Base-by-base conservation (phyloP, 2,329 filamentous ascomycete genomes). In the Ilyonectria sp. region DNA sequence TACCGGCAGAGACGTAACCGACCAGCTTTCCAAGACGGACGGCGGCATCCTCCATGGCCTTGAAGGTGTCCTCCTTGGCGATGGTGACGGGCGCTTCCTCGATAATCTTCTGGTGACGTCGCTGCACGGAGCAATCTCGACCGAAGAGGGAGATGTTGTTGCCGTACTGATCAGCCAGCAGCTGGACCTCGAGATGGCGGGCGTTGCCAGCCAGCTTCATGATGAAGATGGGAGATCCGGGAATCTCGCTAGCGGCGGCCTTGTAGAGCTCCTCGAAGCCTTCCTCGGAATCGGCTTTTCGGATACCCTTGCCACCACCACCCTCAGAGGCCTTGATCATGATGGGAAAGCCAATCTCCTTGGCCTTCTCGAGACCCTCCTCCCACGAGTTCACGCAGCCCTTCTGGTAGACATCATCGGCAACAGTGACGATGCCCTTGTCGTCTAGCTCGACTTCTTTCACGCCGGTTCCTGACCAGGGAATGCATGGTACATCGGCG, bases 271-370 rank as follows among this genome's bases (percentile, higher is more conserved):
- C 86, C 79, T 92, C 88, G 77, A 99, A 99, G 70, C 93, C 91
- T 47, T 95, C 92, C 80, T 97, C 95, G 69, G 87, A 87, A 69
- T 94, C 87, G 74, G 96, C 96, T 85, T 98, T 98, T 80, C 97
- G 94, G 80, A 99, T 99, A 88, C 96, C 96, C 87, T 99, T 99
- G 80, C 96, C 96, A 85, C 96, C 96, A 85, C 96, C 96, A 85
- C 96, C 96, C 86, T 99, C 96, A 3, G 96, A 98, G n/a, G 96
- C 96, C 87, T 99, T 99, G 82, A 99, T 94, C 96, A 99, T 99
- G 86, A 99, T 93, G 17, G 96, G 96, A 86, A 99, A 99, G 74
- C 96, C 96, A 81, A 99, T 99, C 78, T 94, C 89, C 80, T 89
- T 91, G 67, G 96, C 96, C 79, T 93, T 94, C 78, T 89, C 85